Percentiles rank a stretch among this genome's conserved stretches.
phyloP scores from a whole-genome alignment of 176 grass and related monocot genomes.

The Oryza nivara region DNA sequence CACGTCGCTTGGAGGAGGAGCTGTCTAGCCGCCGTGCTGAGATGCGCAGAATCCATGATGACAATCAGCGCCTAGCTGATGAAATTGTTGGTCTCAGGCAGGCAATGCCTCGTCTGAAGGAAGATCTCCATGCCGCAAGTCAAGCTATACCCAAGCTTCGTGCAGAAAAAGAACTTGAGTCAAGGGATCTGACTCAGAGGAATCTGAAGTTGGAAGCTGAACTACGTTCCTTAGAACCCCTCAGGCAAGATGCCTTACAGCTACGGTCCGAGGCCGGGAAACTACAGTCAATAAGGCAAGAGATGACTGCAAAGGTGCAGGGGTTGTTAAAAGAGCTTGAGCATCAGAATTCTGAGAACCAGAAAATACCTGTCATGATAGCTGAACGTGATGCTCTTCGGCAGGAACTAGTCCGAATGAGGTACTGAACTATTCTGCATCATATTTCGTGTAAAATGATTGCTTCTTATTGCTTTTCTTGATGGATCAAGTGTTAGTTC shows the following conservation, averaged over 20 bases:
- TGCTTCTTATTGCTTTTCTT: background rate
- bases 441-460: background rate
- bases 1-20: slow-evolving; percentile 49
- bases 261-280: slow-evolving; percentile 61
- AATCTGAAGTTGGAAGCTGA: slow-evolving; percentile 72
- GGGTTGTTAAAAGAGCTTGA: slow-evolving; percentile 59
- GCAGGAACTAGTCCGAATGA: slow-evolving; percentile 53
- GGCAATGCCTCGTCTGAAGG: slow-evolving; percentile 37
- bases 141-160: slow-evolving; percentile 62
- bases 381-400: slow-evolving; percentile 56
- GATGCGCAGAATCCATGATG: slow-evolving; percentile 58
- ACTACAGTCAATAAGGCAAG: slow-evolving; percentile 49
- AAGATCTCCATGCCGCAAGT: slow-evolving; percentile 52
- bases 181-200: slow-evolving; percentile 59
- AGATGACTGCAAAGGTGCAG: slow-evolving; percentile 58
- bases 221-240: slow-evolving; percentile 54
- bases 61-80: slow-evolving; percentile 50
- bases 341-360: slow-evolving; percentile 47
- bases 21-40: slow-evolving; percentile 49
- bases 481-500: background rate
- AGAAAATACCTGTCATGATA: slow-evolving; percentile 53
- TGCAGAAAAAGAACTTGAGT: slow-evolving; percentile 71
- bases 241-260: slow-evolving; percentile 57
- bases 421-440: slow-evolving; percentile 39
- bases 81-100: slow-evolving; percentile 60